These are phyloP conservation scores for Aphanoascus verrucosus DNA, from an alignment of 2,329 filamentous ascomycete genomes.

Conservation along the genomic window DNA sequence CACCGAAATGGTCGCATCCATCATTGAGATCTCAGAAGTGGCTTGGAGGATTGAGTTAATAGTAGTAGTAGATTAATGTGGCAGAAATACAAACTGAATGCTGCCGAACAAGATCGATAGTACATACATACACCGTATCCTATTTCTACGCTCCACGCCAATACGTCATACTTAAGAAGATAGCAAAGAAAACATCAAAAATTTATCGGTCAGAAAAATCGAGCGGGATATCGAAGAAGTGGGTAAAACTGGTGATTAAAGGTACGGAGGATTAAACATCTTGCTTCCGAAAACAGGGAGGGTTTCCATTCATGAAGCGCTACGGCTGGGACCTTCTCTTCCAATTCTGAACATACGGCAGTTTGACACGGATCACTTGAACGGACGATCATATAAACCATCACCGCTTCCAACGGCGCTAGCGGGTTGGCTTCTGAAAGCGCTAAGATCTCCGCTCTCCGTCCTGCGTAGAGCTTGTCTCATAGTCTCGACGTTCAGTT, in stretches of 20 bases:
- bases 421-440: constrained; percentile 23
- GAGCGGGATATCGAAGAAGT: too few species aligned
- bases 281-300: too few species aligned
- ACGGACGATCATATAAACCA: constrained; percentile 21
- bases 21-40: background rate
- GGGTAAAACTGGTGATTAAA: too few species aligned
- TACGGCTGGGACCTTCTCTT: too few species aligned
- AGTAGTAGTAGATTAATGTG: too few species aligned
- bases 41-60: too few species aligned
- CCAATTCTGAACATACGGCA: too few species aligned
- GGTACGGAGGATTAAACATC: too few species aligned
- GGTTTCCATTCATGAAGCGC: too few species aligned
- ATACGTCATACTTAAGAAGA: background rate
- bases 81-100: background rate
- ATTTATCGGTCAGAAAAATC: background rate
- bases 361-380: constrained; percentile 16
- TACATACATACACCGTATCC: background rate
- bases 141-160: background rate
- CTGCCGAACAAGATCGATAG: background rate
- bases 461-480: constrained; percentile 76
- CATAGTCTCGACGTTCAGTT: constrained; percentile 90
- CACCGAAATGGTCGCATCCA: background rate
- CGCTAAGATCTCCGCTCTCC: constrained; percentile 64
- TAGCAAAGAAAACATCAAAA: background rate
- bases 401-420: constrained; percentile 21